These are phyloP conservation scores for Sporothrix brunneoviolacea DNA, from an alignment of 2,329 filamentous ascomycete genomes.

Conservation along the genomic window DNA sequence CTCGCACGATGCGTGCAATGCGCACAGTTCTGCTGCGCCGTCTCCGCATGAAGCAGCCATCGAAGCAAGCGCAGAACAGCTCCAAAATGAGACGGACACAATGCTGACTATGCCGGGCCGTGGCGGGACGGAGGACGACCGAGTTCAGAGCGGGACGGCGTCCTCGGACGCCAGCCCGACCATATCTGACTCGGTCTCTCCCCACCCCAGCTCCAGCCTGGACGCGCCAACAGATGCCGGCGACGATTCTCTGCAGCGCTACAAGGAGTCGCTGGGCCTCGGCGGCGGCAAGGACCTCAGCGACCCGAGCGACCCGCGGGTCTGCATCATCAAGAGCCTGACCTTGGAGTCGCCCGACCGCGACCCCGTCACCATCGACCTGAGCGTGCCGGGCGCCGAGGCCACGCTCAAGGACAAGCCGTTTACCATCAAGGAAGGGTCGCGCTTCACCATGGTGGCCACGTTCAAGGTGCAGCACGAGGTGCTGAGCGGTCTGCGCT, in stretches of 20 bases:
- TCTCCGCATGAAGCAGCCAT: no score
- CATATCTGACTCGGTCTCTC: background rate
- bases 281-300: conserved; percentile 65
- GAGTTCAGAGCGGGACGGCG: background rate
- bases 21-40: no score
- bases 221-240: conserved; percentile 44
- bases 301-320: conserved; percentile 74
- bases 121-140: background rate
- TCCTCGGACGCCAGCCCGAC: no score
- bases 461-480: conserved; percentile 95
- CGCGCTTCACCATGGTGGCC: conserved; percentile 89
- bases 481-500: conserved; percentile 90
- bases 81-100: background rate
- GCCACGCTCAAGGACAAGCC: conserved; percentile 79
- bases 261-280: conserved; percentile 94
- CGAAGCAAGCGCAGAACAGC: no score
- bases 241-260: conserved; percentile 92
- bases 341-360: conserved; percentile 81
- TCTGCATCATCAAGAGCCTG: conserved; percentile 88
- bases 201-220: background rate
- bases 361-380: conserved; percentile 79
- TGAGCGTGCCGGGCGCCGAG: conserved; percentile 67
- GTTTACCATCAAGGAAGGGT: conserved; percentile 95
- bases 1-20: no score
- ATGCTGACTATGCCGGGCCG: background rate